Evolutionary conservation across 176 grass and related monocot species (phyloP), one percentile per base, ranked within the genome.

Genomic region (Avena sativa): DNA sequence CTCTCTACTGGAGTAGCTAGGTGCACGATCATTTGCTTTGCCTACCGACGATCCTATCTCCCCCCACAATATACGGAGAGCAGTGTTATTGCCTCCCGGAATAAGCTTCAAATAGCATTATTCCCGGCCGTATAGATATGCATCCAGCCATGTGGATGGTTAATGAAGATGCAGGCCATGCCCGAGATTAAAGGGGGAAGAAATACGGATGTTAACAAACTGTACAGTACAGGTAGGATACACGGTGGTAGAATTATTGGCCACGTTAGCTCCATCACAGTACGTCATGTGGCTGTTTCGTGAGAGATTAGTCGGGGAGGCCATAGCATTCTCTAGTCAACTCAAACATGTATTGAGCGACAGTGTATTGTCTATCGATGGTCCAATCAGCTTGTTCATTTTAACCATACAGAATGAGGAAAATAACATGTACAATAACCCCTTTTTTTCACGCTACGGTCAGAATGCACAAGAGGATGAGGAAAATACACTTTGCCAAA

Each of bases 241-340:
- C 47, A 76, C 8, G 26, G 6, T 19, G 1, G 83, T 47, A 71
- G 17, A 36, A 57, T 47, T 77, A 77, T 47, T 78, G 72, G 23
- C 16, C 47, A 61, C 49, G 19, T 23, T 50, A 16, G 61, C 52
- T 83, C 62, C 51, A 79, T 83, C 38, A 76, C 64, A 51, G 20
- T 48, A 48, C 64, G 17, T 79, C 64, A 64, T 71, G 81, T 84
- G 81, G 13, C 40, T 23, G 11, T 6, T 71, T 50, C 12, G 21
- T 51, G 7, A 9, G 21, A 9, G 16, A 40, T 20, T 15, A 43
- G 58, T 76, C 59, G 76, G 58, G 34, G 59, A 62, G 20, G 30
- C 30, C 73, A 34, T 52, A 43, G 20, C 38, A 49, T 78, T 76
- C 12, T 20, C 43, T 17, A 64, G 58, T 66, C 62, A 86, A 57